These are phyloP conservation scores for Phytophthora pluvialis DNA, from an alignment of 352 stramenopile genomes.

Conservation along the genomic window DNA sequence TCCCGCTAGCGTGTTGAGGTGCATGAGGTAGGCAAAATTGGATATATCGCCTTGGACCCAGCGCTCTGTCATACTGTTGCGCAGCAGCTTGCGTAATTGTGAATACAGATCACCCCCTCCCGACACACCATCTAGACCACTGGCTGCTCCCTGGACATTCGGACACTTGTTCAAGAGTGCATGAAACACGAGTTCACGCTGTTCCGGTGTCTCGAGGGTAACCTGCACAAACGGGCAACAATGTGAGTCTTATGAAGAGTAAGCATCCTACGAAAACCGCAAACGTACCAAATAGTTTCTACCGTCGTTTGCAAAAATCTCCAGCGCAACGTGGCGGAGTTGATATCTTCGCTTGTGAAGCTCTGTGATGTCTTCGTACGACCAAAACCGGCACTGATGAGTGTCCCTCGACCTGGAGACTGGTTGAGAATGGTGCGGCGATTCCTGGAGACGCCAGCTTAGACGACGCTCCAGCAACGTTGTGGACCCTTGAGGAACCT, in stretches of 20 bases:
- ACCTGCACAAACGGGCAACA: conserved; percentile 40
- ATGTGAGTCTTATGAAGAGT: background rate
- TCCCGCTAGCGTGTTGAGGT: conserved; percentile 96
- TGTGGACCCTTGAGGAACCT: conserved; percentile 53
- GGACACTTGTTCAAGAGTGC: conserved; percentile 74
- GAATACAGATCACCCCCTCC: conserved; percentile 65
- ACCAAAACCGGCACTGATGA: conserved; percentile 78
- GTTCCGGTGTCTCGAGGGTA: conserved; percentile 64
- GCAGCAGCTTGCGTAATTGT: conserved; percentile 67
- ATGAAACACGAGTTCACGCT: conserved; percentile 79
- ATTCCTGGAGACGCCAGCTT: conserved; percentile 42
- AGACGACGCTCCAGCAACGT: conserved; percentile 63
- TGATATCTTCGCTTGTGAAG: conserved; percentile 82
- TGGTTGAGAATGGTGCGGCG: conserved; percentile 7
- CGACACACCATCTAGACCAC: conserved; percentile 61
- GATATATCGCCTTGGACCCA: conserved; percentile 77
- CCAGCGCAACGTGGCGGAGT: conserved; percentile 72
- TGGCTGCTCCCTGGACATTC: conserved; percentile 70
- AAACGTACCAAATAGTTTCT: conserved; percentile 76
- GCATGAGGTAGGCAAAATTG: conserved; percentile 97
- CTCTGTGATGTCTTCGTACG: conserved; percentile 76
- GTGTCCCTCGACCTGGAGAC: conserved; percentile 45
- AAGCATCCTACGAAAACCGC: background rate
- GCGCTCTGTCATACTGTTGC: conserved; percentile 81
- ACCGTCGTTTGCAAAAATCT: conserved; percentile 78